These are phyloP conservation scores for Rhodotorula sp. DNA, from an alignment of 1,284 basidiomycete species.

Conservation along the genomic window DNA sequence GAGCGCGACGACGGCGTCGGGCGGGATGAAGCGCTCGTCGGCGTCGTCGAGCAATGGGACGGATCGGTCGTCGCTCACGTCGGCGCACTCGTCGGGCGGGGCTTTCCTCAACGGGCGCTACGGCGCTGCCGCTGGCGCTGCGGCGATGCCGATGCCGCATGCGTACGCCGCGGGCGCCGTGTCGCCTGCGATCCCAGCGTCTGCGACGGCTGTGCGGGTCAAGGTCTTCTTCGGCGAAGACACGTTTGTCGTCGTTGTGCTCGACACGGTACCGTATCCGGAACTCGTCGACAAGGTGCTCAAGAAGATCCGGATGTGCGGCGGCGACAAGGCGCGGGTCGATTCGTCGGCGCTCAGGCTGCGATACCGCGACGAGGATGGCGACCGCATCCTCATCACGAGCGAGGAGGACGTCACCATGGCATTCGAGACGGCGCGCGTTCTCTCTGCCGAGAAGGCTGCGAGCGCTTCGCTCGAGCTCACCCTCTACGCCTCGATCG, in stretches of 20 bases:
- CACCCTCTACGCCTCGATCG: slow-evolving; percentile 22
- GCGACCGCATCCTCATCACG: slow-evolving; percentile 79
- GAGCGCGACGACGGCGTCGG: slow-evolving; percentile 29
- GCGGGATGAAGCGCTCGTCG: slow-evolving; percentile 33
- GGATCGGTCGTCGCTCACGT: slow-evolving; percentile 41
- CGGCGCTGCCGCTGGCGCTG: background rate
- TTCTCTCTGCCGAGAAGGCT: slow-evolving; percentile 11
- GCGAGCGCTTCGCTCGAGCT: slow-evolving; percentile 16
- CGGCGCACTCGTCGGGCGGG: slow-evolving; percentile 13
- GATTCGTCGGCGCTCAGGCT: slow-evolving; percentile 70
- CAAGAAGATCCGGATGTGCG: slow-evolving; percentile 86
- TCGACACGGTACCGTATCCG: slow-evolving; percentile 70
- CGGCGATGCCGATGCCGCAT: background rate
- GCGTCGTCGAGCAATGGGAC: slow-evolving; percentile 37
- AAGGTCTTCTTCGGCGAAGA: slow-evolving; percentile 80
- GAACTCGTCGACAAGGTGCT: slow-evolving; percentile 86
- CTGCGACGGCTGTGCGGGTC: slow-evolving; percentile 47
- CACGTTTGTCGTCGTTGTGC: slow-evolving; percentile 86
- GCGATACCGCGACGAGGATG: slow-evolving; percentile 87
- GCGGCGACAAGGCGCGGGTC: slow-evolving; percentile 57
- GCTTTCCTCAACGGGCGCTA: background rate
- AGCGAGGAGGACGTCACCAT: slow-evolving; percentile 87
- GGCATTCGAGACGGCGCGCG: slow-evolving; percentile 65
- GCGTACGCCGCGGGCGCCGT: background rate
- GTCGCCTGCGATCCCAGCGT: background rate